Evolutionary conservation across 2,329 filamentous ascomycete species (phyloP), one percentile per base, ranked within the genome.

Genomic region (Phialemoniopsis sp.): DNA sequence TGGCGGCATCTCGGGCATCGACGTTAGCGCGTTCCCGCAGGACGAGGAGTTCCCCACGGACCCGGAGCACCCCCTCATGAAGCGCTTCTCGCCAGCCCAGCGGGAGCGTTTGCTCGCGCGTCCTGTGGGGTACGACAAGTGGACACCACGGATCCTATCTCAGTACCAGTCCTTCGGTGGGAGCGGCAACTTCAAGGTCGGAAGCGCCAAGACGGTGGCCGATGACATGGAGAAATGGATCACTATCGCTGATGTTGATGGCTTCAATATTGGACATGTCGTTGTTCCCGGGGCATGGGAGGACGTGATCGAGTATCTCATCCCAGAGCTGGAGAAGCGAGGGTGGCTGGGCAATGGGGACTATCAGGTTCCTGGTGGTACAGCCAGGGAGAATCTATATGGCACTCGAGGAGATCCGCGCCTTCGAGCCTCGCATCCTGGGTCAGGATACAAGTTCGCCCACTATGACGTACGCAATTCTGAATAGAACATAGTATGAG

Each of bases 221-320:
- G 82, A 88, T 53, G 71, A 74, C 32, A 67, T 89, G 41, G 80
- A 88, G 58, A 60, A 66, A 1, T 88, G 84, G 83, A 66, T 87
- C 0, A 52, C 64, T 6, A 82, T 86, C 54, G 82, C 80, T 0
- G 84, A 86, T 47, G 73, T 88, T 1, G 84, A 88, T 53, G 84
- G 84, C 0, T 89, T 89, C 60, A 89, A 89, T 53, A 72, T 88
- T 55, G 81, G n/a, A n/a, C n/a, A n/a, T n/a, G n/a, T n/a, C n/a
- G n/a, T n/a, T n/a, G n/a, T n/a, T n/a, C n/a, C n/a, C n/a, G n/a
- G n/a, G n/a, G n/a, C n/a, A n/a, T n/a, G n/a, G n/a, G n/a, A n/a
- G n/a, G n/a, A n/a, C n/a, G n/a, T n/a, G n/a, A n/a, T n/a, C n/a
- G n/a, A n/a, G n/a, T n/a, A n/a, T n/a, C 40, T 51, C n/a, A 53